These are phyloP conservation scores for Sarocladium brachiariae DNA, from an alignment of 2,329 filamentous ascomycete genomes.

Conservation along the genomic window DNA sequence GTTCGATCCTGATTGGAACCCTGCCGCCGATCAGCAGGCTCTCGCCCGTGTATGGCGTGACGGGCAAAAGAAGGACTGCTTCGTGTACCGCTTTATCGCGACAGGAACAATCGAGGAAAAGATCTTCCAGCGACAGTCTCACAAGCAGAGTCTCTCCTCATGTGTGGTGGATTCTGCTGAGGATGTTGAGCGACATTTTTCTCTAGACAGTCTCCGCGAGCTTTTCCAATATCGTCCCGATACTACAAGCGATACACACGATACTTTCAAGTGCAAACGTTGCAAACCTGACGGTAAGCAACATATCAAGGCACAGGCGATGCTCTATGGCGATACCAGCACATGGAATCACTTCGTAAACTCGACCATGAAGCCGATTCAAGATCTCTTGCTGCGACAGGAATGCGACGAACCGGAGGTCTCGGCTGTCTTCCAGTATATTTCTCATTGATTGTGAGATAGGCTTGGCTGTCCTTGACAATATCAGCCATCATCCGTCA, in stretches of 20 bases:
- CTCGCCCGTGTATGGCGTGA: constrained; percentile 97
- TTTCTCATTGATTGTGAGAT: constrained; percentile 65
- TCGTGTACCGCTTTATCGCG: constrained; percentile 98
- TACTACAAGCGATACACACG: constrained; percentile 89
- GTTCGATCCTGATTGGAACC: constrained; percentile 98
- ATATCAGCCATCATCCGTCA: no score
- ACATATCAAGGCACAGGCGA: constrained; percentile 81
- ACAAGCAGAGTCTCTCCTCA: constrained; percentile 94
- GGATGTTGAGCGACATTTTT: constrained; percentile 96
- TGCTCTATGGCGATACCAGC: constrained; percentile 96
- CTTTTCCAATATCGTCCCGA: constrained; percentile 85
- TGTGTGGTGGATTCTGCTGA: constrained; percentile 96
- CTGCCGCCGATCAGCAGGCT: constrained; percentile 93
- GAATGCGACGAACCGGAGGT: constrained; percentile 74
- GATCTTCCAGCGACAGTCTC: constrained; percentile 96
- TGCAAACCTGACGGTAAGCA: constrained; percentile 86
- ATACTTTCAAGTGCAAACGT: constrained; percentile 97
- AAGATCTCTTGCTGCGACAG: constrained; percentile 84
- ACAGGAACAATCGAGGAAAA: constrained; percentile 98
- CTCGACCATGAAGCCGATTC: constrained; percentile 69
- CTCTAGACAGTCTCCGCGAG: constrained; percentile 81
- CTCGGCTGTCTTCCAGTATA: constrained; percentile 96
- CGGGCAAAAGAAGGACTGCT: constrained; percentile 98
- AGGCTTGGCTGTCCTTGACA: no score
- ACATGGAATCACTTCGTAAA: constrained; percentile 99